phyloP scores from a whole-genome alignment of 805 yeast species.

The Candida ponderosae region DNA sequence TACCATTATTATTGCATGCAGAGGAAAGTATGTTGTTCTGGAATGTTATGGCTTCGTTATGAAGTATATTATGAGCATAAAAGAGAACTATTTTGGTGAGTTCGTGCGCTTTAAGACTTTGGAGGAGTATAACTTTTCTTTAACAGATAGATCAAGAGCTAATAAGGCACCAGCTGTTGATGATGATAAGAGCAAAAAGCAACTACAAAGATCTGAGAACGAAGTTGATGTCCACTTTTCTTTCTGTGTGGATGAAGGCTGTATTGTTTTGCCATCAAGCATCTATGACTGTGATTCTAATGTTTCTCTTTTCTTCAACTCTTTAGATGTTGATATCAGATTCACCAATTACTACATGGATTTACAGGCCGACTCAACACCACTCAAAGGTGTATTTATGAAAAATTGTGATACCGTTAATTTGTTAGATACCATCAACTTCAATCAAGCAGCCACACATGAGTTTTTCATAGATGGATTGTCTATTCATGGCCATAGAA shows the following conservation, averaged over 20 bases:
- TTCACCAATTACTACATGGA: constrained; percentile 93
- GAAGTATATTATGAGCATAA: constrained; percentile 63
- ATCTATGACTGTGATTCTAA: constrained; percentile 59
- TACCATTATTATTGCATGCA: constrained; percentile 54
- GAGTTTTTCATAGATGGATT: constrained; percentile 53
- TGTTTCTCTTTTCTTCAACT: constrained; percentile 53
- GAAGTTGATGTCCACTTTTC: constrained; percentile 74
- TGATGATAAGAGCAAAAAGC: background rate
- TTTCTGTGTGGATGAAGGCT: constrained; percentile 63
- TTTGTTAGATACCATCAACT: constrained; percentile 8
- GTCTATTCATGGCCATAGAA: constrained; percentile 75
- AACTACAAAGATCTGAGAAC: constrained; percentile 43
- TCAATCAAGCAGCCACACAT: constrained; percentile 4
- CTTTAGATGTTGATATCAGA: constrained; percentile 71
- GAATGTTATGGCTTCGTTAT: constrained; percentile 75
- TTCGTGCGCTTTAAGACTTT: constrained; percentile 74
- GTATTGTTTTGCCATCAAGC: constrained; percentile 64
- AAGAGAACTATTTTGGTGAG: constrained; percentile 90
- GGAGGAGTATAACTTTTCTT: constrained; percentile 58
- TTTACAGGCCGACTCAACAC: constrained; percentile 65
- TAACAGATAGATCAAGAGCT: constrained; percentile 3
- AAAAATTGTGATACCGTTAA: constrained; percentile 5
- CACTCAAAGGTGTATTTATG: constrained; percentile 33
- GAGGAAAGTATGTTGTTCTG: constrained; percentile 59
- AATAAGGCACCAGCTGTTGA: background rate